Conservation (phyloP, 371 early-diverging fungal genomes). For the Smittium mucronatum region DNA sequence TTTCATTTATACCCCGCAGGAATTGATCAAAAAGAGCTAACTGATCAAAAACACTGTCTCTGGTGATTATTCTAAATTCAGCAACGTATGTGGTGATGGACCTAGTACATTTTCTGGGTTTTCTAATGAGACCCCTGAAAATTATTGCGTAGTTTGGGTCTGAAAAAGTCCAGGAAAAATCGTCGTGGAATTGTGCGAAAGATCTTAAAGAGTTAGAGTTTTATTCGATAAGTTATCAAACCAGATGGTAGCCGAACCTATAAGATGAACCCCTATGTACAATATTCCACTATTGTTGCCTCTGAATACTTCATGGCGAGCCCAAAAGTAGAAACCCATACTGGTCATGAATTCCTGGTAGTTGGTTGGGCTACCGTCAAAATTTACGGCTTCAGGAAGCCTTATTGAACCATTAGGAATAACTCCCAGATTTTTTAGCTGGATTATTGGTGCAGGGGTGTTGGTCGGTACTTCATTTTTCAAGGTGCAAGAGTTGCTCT, state of each 20-base stretch:
- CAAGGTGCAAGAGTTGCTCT: too few relatives aligned
- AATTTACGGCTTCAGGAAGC: neutral
- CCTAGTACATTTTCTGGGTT: neutral
- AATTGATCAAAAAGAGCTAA: constrained; percentile 3
- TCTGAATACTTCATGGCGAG: neutral
- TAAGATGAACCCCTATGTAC: neutral
- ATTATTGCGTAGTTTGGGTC: constrained; percentile 1
- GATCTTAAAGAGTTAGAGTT: neutral
- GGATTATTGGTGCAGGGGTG: too few relatives aligned
- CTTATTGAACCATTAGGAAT: too few relatives aligned
- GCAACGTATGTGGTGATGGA: neutral
- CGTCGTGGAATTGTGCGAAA: neutral
- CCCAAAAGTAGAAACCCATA: neutral
- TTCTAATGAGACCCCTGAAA: neutral
- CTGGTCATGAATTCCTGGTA: neutral
- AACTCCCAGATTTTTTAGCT: too few relatives aligned
- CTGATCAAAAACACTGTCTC: constrained; percentile 3
- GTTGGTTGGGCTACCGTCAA: neutral
- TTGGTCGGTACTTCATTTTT: too few relatives aligned
- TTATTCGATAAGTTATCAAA: neutral
- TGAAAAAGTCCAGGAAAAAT: neutral
- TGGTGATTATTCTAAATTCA: neutral
- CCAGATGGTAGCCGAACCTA: neutral
- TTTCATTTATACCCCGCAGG: neutral
- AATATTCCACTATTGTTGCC: neutral